Percentiles rank a stretch among this genome's conserved stretches.
Conservation (phyloP, 805 yeast genomes). For the Kazachstania viticola region DNA sequence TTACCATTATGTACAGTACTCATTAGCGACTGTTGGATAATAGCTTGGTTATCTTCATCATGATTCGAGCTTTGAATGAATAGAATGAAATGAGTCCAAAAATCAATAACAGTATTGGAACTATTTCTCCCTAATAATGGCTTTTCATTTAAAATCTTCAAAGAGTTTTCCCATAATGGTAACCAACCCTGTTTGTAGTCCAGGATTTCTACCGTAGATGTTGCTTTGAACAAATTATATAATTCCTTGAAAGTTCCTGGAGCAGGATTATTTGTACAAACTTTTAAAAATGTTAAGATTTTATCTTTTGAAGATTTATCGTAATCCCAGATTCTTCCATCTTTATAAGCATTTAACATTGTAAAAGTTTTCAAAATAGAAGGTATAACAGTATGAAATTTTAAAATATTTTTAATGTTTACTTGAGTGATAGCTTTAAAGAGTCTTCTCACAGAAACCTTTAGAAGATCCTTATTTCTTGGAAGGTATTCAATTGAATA, state of each 20-base stretch:
- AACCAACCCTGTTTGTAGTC: slow-evolving; percentile 16
- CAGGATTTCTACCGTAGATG: slow-evolving; percentile 7
- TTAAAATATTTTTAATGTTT: slow-evolving; percentile 26
- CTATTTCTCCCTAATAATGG: slow-evolving; percentile 25
- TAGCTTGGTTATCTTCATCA: too few species aligned
- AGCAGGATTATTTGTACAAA: slow-evolving; percentile 45
- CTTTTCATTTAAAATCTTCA: slow-evolving; percentile 19
- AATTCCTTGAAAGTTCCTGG: slow-evolving; percentile 35
- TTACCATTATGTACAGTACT: slow-evolving; percentile 9
- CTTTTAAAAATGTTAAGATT: slow-evolving; percentile 34
- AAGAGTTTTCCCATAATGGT: slow-evolving; percentile 21
- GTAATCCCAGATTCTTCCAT: slow-evolving; percentile 42
- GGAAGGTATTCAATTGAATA: slow-evolving; percentile 10
- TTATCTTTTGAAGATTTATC: slow-evolving; percentile 36
- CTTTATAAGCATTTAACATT: slow-evolving; percentile 33
- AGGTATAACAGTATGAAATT: slow-evolving; percentile 36
- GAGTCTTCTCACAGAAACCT: slow-evolving; percentile 23
- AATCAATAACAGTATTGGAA: slow-evolving; percentile 21
- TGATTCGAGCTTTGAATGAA: too few species aligned
- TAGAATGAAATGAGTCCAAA: slow-evolving; percentile 23
- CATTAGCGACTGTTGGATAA: too few species aligned
- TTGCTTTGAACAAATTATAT: slow-evolving; percentile 10
- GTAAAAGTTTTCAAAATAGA: slow-evolving; percentile 39
- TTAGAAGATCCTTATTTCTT: slow-evolving; percentile 21
- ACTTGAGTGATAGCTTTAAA: slow-evolving; percentile 27